A percentile compares a stretch with the other conserved stretches of the same genome.
Evolutionary conservation across 305 asterid species (phyloP).

Genomic region (Coffea humblotiana): DNA sequence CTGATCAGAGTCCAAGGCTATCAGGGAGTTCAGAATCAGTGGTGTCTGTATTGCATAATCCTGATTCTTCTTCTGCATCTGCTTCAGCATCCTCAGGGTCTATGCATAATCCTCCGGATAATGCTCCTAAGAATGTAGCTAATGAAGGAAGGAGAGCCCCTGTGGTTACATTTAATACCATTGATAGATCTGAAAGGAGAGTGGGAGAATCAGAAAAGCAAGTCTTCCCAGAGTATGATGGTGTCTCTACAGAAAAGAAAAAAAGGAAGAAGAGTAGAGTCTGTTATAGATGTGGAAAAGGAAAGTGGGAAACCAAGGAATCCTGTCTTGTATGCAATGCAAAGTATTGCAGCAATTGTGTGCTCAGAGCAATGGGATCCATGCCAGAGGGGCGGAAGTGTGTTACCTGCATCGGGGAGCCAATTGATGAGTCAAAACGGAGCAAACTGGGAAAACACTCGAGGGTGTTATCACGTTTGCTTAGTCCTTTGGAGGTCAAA

Average conservation of each 20-base stretch:
- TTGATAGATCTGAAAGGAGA: conserved; percentile 61
- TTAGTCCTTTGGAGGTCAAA: conserved; percentile 90
- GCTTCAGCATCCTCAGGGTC: conserved; percentile 75
- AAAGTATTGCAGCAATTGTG: conserved; percentile 84
- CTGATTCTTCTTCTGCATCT: conserved; percentile 66
- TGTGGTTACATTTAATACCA: conserved; percentile 74
- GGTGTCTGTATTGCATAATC: conserved; percentile 81
- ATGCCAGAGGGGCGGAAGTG: conserved; percentile 99
- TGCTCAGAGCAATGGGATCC: conserved; percentile 97
- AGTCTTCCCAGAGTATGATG: conserved; percentile 58
- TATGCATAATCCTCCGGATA: conserved; percentile 32
- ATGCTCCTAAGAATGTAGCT: conserved; percentile 29
- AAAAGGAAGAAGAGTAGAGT: conserved; percentile 66
- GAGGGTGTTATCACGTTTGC: conserved; percentile 65
- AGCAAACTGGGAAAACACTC: conserved; percentile 75
- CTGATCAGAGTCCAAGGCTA: conserved; percentile 60
- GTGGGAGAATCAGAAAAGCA: conserved; percentile 50
- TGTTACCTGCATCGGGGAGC: conserved; percentile 87
- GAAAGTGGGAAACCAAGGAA: conserved; percentile 93
- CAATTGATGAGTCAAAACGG: conserved; percentile 77
- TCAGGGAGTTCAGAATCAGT: conserved; percentile 85
- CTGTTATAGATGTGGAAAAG: conserved; percentile 84
- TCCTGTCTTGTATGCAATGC: conserved; percentile 86
- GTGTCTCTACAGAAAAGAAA: conserved; percentile 62
- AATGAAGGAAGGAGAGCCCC: conserved; percentile 69